These are phyloP conservation scores for Xanthoparmelia taractica DNA, from an alignment of 495 filamentous ascomycete species.

Conservation along the genomic window DNA sequence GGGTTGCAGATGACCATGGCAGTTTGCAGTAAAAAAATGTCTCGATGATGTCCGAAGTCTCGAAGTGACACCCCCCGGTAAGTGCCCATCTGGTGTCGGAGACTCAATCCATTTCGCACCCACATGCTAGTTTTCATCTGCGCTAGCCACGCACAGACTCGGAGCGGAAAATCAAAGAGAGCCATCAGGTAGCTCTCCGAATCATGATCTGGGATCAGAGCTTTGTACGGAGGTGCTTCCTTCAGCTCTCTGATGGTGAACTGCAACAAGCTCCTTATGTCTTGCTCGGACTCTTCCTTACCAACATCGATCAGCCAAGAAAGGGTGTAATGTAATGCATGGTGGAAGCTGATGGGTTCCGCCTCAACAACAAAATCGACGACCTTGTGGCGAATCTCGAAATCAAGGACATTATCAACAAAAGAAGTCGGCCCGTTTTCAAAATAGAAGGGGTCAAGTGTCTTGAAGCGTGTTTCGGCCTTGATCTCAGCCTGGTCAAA, in stretches of 20 bases:
- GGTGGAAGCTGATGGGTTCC: slow-evolving; percentile 93
- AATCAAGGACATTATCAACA: slow-evolving; percentile 30
- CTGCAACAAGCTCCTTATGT: slow-evolving; percentile 56
- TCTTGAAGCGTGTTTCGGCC: slow-evolving; percentile 70
- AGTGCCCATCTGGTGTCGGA: slow-evolving; percentile 87
- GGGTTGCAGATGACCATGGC: slow-evolving; percentile 82
- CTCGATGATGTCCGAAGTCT: slow-evolving; percentile 86
- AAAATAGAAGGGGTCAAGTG: slow-evolving; percentile 69
- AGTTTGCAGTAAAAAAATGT: slow-evolving; percentile 90
- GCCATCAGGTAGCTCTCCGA: slow-evolving; percentile 74
- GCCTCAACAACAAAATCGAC: slow-evolving; percentile 82
- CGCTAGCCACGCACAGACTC: slow-evolving; percentile 91
- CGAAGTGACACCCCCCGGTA: slow-evolving; percentile 81
- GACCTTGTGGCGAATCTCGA: slow-evolving; percentile 47
- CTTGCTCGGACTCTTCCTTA: slow-evolving; percentile 59
- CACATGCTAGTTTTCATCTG: slow-evolving; percentile 98
- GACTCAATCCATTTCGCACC: slow-evolving; percentile 93
- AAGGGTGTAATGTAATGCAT: slow-evolving; percentile 91
- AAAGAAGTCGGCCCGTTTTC: slow-evolving; percentile 36
- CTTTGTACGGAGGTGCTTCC: slow-evolving; percentile 49
- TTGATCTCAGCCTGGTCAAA: slow-evolving; percentile 88
- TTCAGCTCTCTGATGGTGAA: slow-evolving; percentile 54
- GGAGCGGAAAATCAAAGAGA: slow-evolving; percentile 84
- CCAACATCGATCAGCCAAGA: slow-evolving; percentile 94
- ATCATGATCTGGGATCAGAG: slow-evolving; percentile 29